Evolutionary conservation across 352 stramenopile species (phyloP).

Genomic region (Globisporangium acanthophoron): DNA sequence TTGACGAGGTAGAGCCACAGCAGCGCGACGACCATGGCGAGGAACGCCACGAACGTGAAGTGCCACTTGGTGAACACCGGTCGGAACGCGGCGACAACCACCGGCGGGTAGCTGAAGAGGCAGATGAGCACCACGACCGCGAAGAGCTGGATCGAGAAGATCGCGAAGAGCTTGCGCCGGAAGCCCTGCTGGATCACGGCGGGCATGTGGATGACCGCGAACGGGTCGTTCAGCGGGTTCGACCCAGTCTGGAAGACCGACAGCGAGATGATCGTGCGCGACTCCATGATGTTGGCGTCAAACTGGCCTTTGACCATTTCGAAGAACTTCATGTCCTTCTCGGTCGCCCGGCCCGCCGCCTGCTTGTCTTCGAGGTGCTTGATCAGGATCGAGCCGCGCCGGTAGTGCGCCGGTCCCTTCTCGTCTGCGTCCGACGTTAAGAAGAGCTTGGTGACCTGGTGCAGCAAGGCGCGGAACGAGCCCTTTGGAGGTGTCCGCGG

Average conservation of each 20-base stretch:
- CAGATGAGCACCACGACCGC: constrained; percentile 38
- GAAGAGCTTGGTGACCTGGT: constrained; percentile 39
- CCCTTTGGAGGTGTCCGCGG: constrained; percentile 8
- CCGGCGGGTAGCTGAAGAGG: constrained; percentile 28
- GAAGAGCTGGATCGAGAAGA: constrained; percentile 65
- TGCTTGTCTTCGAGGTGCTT: constrained; percentile 69
- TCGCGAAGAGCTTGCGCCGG: constrained; percentile 64
- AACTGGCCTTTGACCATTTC: constrained; percentile 70
- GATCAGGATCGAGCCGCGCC: constrained; percentile 64
- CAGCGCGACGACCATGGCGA: constrained; percentile 45
- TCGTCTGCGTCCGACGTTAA: constrained; percentile 27
- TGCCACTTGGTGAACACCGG: constrained; percentile 38
- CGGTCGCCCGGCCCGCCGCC: constrained; percentile 42
- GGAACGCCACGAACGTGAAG: constrained; percentile 45
- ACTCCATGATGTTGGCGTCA: constrained; percentile 68
- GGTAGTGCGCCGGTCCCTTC: constrained; percentile 48
- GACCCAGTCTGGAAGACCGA: constrained; percentile 71
- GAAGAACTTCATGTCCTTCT: constrained; percentile 81
- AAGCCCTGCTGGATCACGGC: constrained; percentile 64
- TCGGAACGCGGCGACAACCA: constrained; percentile 24
- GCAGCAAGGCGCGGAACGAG: constrained; percentile 23
- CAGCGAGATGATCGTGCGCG: constrained; percentile 67
- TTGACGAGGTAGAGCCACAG: constrained; percentile 73
- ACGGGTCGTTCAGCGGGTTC: constrained; percentile 67
- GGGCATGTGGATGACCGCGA: constrained; percentile 66